A percentile compares a stretch with the other conserved stretches of the same genome.
Evolutionary conservation across 495 filamentous ascomycete species (phyloP).

Genomic region (Staphylotrichum tortipilum): DNA sequence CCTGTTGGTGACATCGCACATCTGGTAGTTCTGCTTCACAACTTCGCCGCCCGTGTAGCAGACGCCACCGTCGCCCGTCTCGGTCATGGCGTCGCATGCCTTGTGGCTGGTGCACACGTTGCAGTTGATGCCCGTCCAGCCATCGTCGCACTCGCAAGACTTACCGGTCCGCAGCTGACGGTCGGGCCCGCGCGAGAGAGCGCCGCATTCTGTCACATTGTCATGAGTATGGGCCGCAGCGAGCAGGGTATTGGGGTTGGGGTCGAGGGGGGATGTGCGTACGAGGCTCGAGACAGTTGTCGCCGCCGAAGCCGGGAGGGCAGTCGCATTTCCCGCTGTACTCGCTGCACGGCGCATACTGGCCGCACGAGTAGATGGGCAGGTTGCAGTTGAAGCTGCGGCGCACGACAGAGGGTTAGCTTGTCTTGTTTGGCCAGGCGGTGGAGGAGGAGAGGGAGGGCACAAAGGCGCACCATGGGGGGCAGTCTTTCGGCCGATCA

Average conservation of each 20-base stretch:
- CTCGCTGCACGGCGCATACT: constrained; percentile 77
- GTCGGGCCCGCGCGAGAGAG: constrained; percentile 69
- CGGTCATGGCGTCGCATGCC: constrained; percentile 80
- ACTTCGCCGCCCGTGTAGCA: constrained; percentile 88
- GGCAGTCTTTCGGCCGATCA: constrained; percentile 51
- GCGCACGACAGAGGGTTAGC: constrained; percentile 7
- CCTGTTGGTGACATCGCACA: constrained; percentile 91
- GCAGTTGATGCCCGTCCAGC: constrained; percentile 98
- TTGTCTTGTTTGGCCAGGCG: constrained; percentile 1
- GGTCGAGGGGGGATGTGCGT: constrained; percentile 17
- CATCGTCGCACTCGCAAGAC: constrained; percentile 79
- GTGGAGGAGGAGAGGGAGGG: too few relatives aligned
- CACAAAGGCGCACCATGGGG: constrained; percentile 47
- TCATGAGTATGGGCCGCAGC: constrained; percentile 5
- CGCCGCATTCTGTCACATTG: constrained; percentile 59
- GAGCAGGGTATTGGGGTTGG: background rate
- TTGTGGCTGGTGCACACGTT: constrained; percentile 82
- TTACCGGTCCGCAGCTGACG: constrained; percentile 59
- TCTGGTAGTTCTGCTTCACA: constrained; percentile 90
- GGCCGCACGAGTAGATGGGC: constrained; percentile 79
- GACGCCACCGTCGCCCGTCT: constrained; percentile 64
- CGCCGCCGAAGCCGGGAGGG: constrained; percentile 83
- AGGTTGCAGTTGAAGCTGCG: constrained; percentile 95
- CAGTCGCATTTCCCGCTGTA: constrained; percentile 87
- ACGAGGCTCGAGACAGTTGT: constrained; percentile 79